A percentile compares a stretch with the other conserved stretches of the same genome.
These are phyloP conservation scores for Podospora conica DNA, from an alignment of 495 filamentous ascomycete genomes.

Conservation along the genomic window DNA sequence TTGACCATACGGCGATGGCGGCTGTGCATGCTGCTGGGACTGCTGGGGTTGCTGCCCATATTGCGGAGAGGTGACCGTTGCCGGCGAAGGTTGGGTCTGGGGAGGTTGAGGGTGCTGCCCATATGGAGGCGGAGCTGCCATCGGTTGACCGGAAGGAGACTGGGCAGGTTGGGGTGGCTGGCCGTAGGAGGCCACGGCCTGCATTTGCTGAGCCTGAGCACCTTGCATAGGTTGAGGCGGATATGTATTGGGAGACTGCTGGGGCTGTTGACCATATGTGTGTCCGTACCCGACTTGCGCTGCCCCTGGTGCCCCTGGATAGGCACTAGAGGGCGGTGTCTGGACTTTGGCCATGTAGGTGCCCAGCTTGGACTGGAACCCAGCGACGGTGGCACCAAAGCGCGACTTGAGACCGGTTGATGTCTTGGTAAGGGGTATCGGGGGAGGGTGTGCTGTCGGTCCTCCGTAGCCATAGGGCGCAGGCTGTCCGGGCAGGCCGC, in stretches of 20 bases:
- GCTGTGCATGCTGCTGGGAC: not conserved
- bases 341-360: conserved; percentile 5
- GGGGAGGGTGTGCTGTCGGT: not conserved
- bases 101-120: not conserved
- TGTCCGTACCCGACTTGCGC: not conserved
- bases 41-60: not conserved
- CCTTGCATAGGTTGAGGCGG: not conserved
- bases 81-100: not conserved
- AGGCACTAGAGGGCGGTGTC: not conserved
- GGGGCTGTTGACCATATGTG: not conserved
- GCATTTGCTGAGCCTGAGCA: not conserved
- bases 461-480: not conserved
- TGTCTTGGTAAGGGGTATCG: not conserved
- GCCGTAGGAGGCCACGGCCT: not conserved
- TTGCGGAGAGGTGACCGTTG: too few relatives aligned
- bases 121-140: not conserved
- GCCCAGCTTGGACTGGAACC: conserved; percentile 7
- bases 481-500: not conserved
- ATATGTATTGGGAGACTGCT: not conserved
- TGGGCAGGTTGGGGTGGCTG: not conserved
- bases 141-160: not conserved
- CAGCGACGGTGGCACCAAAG: conserved; percentile 4
- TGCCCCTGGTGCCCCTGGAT: not conserved
- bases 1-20: not conserved
- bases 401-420: conserved; percentile 1